Percentiles rank a stretch among this genome's conserved stretches.
These are phyloP conservation scores for Rickenella mellea DNA, from an alignment of 768 basidiomycete species.

Conservation along the genomic window DNA sequence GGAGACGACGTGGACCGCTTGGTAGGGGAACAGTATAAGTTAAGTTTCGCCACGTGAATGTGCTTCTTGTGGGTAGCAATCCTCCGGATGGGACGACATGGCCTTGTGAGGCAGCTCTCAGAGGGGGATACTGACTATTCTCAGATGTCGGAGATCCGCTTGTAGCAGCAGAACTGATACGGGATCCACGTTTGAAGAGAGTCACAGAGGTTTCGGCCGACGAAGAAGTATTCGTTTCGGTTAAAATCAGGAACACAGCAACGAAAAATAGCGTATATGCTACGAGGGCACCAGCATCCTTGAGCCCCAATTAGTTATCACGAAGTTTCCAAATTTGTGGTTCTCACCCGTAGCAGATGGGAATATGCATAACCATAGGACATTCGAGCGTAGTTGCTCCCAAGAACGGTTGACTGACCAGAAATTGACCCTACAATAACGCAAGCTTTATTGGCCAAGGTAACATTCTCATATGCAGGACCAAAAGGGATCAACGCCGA, in stretches of 20 bases:
- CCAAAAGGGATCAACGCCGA: constrained; percentile 12
- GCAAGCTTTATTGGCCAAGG: constrained; percentile 32
- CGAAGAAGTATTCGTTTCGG: constrained; percentile 38
- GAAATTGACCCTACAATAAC: constrained; percentile 29
- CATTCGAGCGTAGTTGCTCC: constrained; percentile 29
- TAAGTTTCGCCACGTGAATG: constrained; percentile 76
- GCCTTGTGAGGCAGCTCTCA: neutral
- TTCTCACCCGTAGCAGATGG: constrained; percentile 42
- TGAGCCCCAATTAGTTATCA: constrained; percentile 7
- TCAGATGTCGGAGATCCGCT: constrained; percentile 2
- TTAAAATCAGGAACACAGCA: constrained; percentile 44
- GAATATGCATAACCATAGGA: constrained; percentile 29
- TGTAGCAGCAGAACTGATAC: constrained; percentile 16
- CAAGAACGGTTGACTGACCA: constrained; percentile 30
- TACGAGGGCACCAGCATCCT: constrained; percentile 52
- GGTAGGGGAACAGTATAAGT: constrained; percentile 54
- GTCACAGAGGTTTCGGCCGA: constrained; percentile 32
- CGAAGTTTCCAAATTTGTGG: constrained; percentile 17
- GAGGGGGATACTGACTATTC: neutral
- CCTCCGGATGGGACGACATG: constrained; percentile 15
- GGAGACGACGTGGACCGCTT: constrained; percentile 36
- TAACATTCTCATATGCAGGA: constrained; percentile 11
- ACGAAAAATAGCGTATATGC: constrained; percentile 58
- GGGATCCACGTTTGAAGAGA: constrained; percentile 53
- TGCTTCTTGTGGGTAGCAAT: constrained; percentile 28